These are phyloP conservation scores for Lactifluus pinguis DNA, from an alignment of 768 basidiomycete species.

Conservation along the genomic window DNA sequence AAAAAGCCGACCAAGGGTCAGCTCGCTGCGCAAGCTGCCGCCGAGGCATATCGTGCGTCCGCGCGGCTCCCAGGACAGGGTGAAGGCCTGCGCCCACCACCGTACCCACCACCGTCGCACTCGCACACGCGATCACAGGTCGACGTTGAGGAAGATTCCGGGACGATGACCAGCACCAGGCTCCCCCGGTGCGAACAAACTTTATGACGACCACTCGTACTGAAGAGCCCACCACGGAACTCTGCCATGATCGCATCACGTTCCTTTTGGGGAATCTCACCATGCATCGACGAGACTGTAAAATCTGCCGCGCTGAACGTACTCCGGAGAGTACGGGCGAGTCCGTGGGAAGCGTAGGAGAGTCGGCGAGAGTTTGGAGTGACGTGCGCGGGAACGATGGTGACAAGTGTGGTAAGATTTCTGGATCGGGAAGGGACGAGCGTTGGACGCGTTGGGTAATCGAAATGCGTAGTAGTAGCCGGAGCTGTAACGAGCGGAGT, in stretches of 20 bases:
- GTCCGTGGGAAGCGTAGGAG: no score
- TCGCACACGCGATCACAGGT: neutral
- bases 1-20: conserved; percentile 30
- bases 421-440: no score
- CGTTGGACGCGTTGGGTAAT: no score
- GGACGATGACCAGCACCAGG: neutral
- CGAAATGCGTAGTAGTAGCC: no score
- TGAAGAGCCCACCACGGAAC: conserved; percentile 59
- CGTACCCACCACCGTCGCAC: neutral
- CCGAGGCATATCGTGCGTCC: conserved; percentile 9
- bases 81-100: conserved; percentile 17
- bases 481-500: no score
- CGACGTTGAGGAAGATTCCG: neutral
- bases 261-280: conserved; percentile 94
- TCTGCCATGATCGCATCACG: conserved; percentile 96
- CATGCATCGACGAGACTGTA: conserved; percentile 93
- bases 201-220: neutral
- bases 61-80: conserved; percentile 21
- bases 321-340: no score
- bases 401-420: no score
- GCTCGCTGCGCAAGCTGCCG: conserved; percentile 12
- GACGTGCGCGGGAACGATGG: no score
- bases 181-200: conserved; percentile 5
- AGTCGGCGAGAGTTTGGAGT: no score
- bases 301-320: no score